phyloP scores from a whole-genome alignment of 495 filamentous ascomycete species.

The Pseudoneurospora amorphoporcata region DNA sequence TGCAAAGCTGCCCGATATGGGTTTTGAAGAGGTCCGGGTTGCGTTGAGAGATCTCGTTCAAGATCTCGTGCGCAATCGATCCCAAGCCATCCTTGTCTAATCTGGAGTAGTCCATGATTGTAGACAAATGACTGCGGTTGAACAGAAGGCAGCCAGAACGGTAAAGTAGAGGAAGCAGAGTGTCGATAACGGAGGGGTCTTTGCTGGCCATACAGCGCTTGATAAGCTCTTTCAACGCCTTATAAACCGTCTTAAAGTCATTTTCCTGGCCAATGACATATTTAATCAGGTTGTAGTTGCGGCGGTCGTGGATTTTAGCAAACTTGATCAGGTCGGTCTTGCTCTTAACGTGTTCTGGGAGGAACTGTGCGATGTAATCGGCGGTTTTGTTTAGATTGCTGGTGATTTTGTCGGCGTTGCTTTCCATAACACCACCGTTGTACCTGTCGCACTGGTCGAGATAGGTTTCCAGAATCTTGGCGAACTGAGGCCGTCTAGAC shows the following conservation, averaged over 20 bases:
- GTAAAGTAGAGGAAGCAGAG: slow-evolving; percentile 74
- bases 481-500: slow-evolving; percentile 57
- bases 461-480: slow-evolving; percentile 58
- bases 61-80: slow-evolving; percentile 72
- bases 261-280: slow-evolving; percentile 78
- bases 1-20: slow-evolving; percentile 87
- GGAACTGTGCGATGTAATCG: slow-evolving; percentile 56
- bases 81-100: slow-evolving; percentile 71
- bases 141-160: slow-evolving; percentile 74
- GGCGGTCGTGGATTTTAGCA: slow-evolving; percentile 81
- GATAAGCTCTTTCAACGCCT: slow-evolving; percentile 79
- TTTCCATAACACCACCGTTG: slow-evolving; percentile 77
- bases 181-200: slow-evolving; percentile 55
- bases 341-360: slow-evolving; percentile 61
- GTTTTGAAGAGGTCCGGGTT: slow-evolving; percentile 85
- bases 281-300: slow-evolving; percentile 78
- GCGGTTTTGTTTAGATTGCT: slow-evolving; percentile 55
- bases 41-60: slow-evolving; percentile 82
- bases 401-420: slow-evolving; percentile 57
- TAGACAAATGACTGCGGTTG: slow-evolving; percentile 86
- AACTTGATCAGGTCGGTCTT: slow-evolving; percentile 76
- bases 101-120: slow-evolving; percentile 77
- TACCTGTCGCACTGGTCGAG: slow-evolving; percentile 74
- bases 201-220: slow-evolving; percentile 57
- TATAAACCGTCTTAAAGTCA: slow-evolving; percentile 83